A percentile compares a stretch with the other conserved stretches of the same genome.
Evolutionary conservation across 768 basidiomycete species (phyloP).

Genomic region (Hericium erinaceus): DNA sequence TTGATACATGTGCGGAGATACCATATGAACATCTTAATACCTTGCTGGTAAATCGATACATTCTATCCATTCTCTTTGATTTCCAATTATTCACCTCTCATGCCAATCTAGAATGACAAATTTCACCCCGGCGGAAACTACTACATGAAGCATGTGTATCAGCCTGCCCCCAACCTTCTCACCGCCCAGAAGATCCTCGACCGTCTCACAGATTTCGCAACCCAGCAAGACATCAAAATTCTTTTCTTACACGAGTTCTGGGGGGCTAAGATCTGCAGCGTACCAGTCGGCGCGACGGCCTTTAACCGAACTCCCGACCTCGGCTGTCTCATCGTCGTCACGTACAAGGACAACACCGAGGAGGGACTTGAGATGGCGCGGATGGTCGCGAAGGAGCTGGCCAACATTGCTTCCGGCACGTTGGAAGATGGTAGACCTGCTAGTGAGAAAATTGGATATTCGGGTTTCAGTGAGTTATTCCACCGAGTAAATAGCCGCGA

Average conservation of each 20-base stretch:
- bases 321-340: neutral
- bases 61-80: neutral
- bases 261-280: conserved; percentile 7
- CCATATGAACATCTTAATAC: conserved; percentile 12
- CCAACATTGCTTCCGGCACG: neutral
- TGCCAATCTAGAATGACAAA: conserved; percentile 7
- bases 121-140: conserved; percentile 4
- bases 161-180: neutral
- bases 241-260: conserved; percentile 5
- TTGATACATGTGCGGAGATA: conserved; percentile 13
- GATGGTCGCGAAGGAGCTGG: neutral
- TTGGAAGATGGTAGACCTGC: neutral
- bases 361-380: neutral
- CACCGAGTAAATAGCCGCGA: neutral
- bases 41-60: conserved; percentile 6
- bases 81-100: too few relatives aligned
- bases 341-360: neutral
- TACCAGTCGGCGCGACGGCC: conserved; percentile 12
- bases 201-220: neutral
- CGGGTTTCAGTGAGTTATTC: conserved; percentile 7
- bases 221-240: neutral
- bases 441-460: conserved; percentile 8
- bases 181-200: neutral
- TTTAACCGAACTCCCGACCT: conserved; percentile 1
- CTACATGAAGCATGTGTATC: conserved; percentile 9